These are phyloP conservation scores for Mariannaea sp. DNA, from an alignment of 2,329 filamentous ascomycete species.

Conservation along the genomic window DNA sequence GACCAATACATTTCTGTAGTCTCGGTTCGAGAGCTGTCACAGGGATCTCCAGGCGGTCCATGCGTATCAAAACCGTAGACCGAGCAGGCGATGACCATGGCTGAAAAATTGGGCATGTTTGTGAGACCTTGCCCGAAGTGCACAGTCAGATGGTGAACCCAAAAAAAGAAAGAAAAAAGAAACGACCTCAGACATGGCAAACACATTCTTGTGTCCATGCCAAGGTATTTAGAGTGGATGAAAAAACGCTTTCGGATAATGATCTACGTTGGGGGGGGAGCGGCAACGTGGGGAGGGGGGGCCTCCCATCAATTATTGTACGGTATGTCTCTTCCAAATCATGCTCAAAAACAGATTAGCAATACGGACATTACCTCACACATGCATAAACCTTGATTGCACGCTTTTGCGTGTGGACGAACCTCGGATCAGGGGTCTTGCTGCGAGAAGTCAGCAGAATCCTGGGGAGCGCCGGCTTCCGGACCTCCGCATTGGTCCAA, in stretches of 20 bases:
- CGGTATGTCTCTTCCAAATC: too few species aligned
- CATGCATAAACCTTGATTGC: background rate
- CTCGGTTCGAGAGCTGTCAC: constrained; percentile 5
- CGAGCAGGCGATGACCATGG: background rate
- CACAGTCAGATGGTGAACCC: background rate
- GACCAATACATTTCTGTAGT: constrained; percentile 17
- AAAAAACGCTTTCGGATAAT: too few species aligned
- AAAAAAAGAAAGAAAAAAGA: too few species aligned
- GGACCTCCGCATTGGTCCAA: constrained; percentile 4
- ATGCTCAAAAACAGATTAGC: too few species aligned
- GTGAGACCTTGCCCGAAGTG: background rate
- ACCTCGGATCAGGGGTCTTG: constrained; percentile 18
- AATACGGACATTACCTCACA: background rate
- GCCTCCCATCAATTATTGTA: too few species aligned
- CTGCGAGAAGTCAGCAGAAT: constrained; percentile 2
- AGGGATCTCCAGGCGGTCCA: constrained; percentile 4
- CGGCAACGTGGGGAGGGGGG: too few species aligned
- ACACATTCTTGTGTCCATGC: background rate
- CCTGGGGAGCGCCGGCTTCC: constrained; percentile 19
- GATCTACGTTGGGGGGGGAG: too few species aligned
- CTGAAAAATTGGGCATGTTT: constrained; percentile 2
- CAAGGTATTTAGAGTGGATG: too few species aligned
- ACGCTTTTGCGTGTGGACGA: background rate
- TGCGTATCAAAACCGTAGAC: constrained; percentile 12
- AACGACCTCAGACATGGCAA: too few species aligned